These are phyloP conservation scores for Saccharomyces hybrid DNA, from an alignment of 1,139 yeast species.

Conservation along the genomic window DNA sequence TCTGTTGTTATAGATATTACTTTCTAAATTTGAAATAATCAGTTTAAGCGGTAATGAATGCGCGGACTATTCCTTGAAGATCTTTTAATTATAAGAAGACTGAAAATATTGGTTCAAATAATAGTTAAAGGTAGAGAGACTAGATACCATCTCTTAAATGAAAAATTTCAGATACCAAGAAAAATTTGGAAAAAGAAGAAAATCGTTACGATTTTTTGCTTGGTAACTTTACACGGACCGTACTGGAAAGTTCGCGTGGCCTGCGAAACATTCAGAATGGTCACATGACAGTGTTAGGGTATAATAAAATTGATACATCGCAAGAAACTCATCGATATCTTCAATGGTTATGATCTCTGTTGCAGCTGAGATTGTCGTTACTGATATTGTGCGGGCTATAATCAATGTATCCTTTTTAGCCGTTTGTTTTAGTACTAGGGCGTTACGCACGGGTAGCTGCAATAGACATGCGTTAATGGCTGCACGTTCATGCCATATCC, in stretches of 20 bases:
- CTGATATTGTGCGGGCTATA: no score
- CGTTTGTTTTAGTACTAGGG: no score
- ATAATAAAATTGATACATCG: no score
- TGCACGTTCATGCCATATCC: no score
- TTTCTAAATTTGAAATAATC: conserved; percentile 30
- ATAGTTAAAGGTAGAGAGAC: conserved; percentile 1
- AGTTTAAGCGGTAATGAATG: conserved; percentile 28
- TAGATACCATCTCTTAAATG: conserved; percentile 1
- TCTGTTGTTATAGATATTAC: conserved; percentile 34
- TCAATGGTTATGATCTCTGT: neutral
- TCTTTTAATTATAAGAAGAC: conserved; percentile 10
- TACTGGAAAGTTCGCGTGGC: neutral
- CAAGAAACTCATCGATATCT: neutral
- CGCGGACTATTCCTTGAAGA: conserved; percentile 35
- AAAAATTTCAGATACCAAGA: conserved; percentile 2
- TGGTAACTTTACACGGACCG: neutral
- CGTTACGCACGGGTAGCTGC: no score
- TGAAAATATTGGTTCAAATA: neutral
- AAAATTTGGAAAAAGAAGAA: neutral
- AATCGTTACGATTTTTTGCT: neutral
- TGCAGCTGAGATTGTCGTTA: no score
- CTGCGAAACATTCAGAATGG: neutral
- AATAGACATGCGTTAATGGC: no score
- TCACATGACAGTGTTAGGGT: neutral
- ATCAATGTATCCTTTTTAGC: no score